Conservation (phyloP, 106 monocot genomes). For the Dioscorea zingiberensis region DNA sequence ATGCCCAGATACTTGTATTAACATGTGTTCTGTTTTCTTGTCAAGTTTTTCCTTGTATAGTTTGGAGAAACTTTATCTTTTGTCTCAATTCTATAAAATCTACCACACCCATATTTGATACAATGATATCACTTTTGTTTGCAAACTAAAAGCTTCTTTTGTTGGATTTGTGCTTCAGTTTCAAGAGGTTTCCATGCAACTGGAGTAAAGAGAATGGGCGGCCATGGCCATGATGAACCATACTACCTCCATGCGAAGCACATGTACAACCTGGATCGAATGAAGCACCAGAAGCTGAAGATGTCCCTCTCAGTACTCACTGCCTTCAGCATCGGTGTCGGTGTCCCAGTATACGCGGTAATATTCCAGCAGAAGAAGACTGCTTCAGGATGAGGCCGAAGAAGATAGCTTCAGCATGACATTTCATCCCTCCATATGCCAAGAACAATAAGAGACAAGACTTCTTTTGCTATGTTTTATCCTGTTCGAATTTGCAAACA, state of each 20-base stretch:
- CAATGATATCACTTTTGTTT: too few species aligned
- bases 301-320: constrained; percentile 53
- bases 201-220: constrained; percentile 75
- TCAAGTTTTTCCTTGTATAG: too few species aligned
- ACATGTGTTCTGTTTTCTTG: too few species aligned
- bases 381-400: constrained; percentile 79
- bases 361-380: constrained; percentile 94
- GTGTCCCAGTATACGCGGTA: constrained; percentile 72
- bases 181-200: constrained; percentile 64
- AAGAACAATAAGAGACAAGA: background rate
- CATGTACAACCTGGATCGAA: constrained; percentile 94
- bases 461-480: background rate
- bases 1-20: too few species aligned
- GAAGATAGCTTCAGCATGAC: constrained; percentile 32
- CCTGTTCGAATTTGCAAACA: too few species aligned
- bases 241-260: constrained; percentile 91
- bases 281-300: constrained; percentile 77
- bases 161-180: constrained; percentile 39
- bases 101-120: too few species aligned
- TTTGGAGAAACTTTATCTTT: too few species aligned
- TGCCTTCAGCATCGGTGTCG: constrained; percentile 79
- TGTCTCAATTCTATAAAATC: too few species aligned
- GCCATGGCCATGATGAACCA: constrained; percentile 55
- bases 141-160: too few species aligned
- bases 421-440: background rate